Conservation (phyloP, 75 land plant genomes). For the Pinus taeda region DNA sequence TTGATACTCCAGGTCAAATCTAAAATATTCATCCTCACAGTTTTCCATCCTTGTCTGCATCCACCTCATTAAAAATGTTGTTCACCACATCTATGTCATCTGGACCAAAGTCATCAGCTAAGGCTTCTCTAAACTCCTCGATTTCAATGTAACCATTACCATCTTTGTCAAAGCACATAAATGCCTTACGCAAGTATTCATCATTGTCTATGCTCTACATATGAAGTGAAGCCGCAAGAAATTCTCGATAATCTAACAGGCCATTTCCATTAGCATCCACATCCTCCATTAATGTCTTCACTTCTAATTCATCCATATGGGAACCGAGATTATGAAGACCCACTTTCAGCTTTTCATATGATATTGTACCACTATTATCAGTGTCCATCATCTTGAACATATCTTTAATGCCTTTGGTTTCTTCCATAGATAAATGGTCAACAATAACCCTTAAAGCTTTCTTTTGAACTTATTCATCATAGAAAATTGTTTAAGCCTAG, state of each 20-base stretch:
- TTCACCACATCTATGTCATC: too few species aligned
- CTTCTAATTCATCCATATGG: conserved; percentile 45
- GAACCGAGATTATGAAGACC: conserved; percentile 46
- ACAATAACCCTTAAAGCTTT: conserved; percentile 35
- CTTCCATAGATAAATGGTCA: conserved; percentile 53
- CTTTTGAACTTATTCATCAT: conserved; percentile 56
- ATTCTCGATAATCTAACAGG: conserved; percentile 38
- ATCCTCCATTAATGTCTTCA: conserved; percentile 44
- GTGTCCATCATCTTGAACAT: conserved; percentile 46
- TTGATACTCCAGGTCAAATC: too few species aligned
- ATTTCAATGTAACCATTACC: too few species aligned
- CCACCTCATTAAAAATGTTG: too few species aligned
- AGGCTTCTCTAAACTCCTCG: too few species aligned
- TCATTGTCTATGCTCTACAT: conserved; percentile 54
- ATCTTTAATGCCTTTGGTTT: conserved; percentile 45
- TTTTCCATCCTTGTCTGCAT: too few species aligned
- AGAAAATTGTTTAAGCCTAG: conserved; percentile 56
- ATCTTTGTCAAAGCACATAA: conserved; percentile 47
- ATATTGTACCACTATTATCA: conserved; percentile 37
- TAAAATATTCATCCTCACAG: too few species aligned
- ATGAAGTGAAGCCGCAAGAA: conserved; percentile 43
- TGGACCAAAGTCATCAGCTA: too few species aligned
- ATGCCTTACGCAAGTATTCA: conserved; percentile 51
- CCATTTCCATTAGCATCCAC: conserved; percentile 44
- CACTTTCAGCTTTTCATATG: conserved; percentile 35